These are phyloP conservation scores for Lumnitzera littorea DNA, from an alignment of 345 rosid species.

Conservation along the genomic window DNA sequence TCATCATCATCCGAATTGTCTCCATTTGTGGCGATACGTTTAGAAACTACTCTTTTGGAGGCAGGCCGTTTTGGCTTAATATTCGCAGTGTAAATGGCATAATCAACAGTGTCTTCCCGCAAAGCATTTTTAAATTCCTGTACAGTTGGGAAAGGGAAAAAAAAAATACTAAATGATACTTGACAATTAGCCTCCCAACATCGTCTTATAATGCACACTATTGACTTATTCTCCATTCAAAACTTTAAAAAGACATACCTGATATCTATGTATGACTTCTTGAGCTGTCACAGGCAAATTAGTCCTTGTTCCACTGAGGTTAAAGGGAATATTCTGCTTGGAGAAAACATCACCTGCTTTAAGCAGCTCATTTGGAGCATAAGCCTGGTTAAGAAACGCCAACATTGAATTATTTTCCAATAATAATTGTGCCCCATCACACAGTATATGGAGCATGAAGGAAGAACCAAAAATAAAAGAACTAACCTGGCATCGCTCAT, in stretches of 20 bases:
- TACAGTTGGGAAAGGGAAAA: not conserved
- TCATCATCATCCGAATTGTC: slow-evolving; percentile 40
- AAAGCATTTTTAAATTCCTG: slow-evolving; percentile 89
- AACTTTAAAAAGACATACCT: slow-evolving; percentile 31
- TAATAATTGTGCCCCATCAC: not conserved
- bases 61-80: slow-evolving; percentile 76
- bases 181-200: too few relatives aligned
- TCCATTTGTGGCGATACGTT: slow-evolving; percentile 14
- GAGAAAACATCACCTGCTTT: slow-evolving; percentile 73
- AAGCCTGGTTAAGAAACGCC: slow-evolving; percentile 39
- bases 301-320: slow-evolving; percentile 44
- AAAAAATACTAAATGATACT: not conserved
- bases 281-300: slow-evolving; percentile 52
- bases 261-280: slow-evolving; percentile 71
- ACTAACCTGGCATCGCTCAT: slow-evolving; percentile 90
- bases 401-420: not conserved
- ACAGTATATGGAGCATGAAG: not conserved
- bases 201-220: too few relatives aligned
- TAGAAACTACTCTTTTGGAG: slow-evolving; percentile 37
- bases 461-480: not conserved
- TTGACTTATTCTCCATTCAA: not conserved
- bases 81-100: slow-evolving; percentile 66
- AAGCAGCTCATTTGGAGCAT: slow-evolving; percentile 72
- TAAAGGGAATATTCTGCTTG: slow-evolving; percentile 67
- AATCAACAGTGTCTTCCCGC: slow-evolving; percentile 83